phyloP scores from a whole-genome alignment of 2,329 filamentous ascomycete species.

The Podosphaera fusca region DNA sequence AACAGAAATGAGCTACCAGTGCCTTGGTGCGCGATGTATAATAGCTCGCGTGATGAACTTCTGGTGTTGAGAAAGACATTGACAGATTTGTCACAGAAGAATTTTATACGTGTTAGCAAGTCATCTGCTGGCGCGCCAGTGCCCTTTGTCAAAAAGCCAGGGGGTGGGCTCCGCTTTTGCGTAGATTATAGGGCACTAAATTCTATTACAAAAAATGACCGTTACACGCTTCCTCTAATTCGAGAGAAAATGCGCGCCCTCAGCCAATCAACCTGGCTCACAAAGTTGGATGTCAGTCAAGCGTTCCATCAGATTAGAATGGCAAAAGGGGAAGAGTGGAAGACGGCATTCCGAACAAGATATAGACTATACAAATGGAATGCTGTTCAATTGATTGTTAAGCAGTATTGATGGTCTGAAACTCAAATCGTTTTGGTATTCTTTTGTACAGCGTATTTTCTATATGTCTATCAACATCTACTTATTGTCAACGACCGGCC shows the following conservation, averaged over 20 bases:
- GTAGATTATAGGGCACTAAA: neutral
- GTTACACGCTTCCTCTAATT: neutral
- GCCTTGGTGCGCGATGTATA: neutral
- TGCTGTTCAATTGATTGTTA: too few relatives aligned
- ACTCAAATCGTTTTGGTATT: too few relatives aligned
- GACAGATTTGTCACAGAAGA: too few relatives aligned
- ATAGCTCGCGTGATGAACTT: neutral
- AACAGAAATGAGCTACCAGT: neutral
- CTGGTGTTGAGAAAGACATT: neutral
- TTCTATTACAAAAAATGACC: neutral
- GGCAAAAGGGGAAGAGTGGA: neutral
- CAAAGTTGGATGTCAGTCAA: neutral
- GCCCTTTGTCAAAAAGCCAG: neutral
- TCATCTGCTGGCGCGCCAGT: neutral
- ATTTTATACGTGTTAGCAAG: too few relatives aligned
- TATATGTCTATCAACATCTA: too few relatives aligned
- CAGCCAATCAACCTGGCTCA: neutral
- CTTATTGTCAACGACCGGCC: too few relatives aligned
- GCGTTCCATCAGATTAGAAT: too few relatives aligned
- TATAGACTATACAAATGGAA: too few relatives aligned
- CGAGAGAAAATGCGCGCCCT: neutral
- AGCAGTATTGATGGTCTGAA: too few relatives aligned
- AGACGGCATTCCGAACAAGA: neutral
- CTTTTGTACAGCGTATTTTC: too few relatives aligned
- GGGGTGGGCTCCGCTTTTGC: neutral